Evolutionary conservation across 1,284 basidiomycete genomes (phyloP).

Genomic region (Fomitopsis betulina): DNA sequence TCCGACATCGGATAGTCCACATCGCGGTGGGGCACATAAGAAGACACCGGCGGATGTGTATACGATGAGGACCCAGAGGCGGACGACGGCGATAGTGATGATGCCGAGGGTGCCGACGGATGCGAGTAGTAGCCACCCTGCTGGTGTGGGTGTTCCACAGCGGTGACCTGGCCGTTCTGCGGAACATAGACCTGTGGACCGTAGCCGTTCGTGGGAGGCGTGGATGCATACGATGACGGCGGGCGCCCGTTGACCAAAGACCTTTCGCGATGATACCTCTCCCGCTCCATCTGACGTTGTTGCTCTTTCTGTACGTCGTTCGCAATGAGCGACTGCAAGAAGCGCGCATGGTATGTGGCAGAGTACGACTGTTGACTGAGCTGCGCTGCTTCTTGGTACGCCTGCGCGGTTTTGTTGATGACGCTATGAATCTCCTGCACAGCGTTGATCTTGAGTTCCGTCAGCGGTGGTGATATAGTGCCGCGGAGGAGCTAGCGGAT

Average conservation of each 20-base stretch:
- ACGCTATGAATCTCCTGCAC: constrained; percentile 56
- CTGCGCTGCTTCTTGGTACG: constrained; percentile 65
- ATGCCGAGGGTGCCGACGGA: constrained; percentile 33
- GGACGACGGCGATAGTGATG: background rate
- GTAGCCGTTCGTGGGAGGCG: constrained; percentile 3
- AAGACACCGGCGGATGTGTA: constrained; percentile 4
- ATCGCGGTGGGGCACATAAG: constrained; percentile 5
- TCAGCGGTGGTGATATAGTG: constrained; percentile 30
- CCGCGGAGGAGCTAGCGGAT: constrained; percentile 55
- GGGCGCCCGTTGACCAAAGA: background rate
- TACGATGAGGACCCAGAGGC: background rate
- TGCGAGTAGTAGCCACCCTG: constrained; percentile 36
- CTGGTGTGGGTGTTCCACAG: background rate
- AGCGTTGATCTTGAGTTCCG: constrained; percentile 52
- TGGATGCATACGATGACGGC: background rate
- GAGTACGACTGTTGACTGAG: constrained; percentile 51
- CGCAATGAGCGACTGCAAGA: constrained; percentile 64
- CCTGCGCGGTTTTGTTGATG: constrained; percentile 66
- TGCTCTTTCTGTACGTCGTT: constrained; percentile 55
- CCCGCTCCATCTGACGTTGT: constrained; percentile 21
- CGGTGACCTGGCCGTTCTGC: constrained; percentile 3
- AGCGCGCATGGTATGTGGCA: constrained; percentile 69
- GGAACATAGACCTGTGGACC: constrained; percentile 2
- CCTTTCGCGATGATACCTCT: constrained; percentile 5
- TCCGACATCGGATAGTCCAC: constrained; percentile 6